Evolutionary conservation across 139 green algal species (phyloP).

Genomic region (Pleodorina starrii): DNA sequence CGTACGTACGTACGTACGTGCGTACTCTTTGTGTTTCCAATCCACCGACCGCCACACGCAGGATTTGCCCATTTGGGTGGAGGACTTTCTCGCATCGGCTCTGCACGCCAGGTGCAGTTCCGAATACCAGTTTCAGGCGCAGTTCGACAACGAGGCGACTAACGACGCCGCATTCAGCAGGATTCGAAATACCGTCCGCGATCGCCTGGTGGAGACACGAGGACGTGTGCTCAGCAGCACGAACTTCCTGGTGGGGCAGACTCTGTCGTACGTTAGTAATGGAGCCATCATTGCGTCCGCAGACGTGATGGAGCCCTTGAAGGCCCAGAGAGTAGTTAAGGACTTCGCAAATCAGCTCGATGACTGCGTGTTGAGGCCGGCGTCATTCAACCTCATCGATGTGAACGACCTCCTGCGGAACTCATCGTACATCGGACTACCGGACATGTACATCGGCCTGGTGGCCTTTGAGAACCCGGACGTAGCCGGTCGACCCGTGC

Average conservation of each 20-base stretch:
- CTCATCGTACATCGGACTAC: background rate
- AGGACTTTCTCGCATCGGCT: background rate
- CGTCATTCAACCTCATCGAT: no score
- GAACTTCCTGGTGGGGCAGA: background rate
- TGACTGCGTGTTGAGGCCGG: no score
- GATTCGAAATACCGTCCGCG: background rate
- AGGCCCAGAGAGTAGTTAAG: no score
- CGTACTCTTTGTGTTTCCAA: no score
- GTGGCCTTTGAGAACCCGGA: background rate
- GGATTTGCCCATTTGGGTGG: background rate
- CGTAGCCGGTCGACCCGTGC: no score
- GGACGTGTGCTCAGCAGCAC: background rate
- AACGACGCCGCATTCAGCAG: background rate
- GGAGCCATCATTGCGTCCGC: no score
- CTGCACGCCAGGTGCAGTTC: background rate
- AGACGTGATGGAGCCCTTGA: no score
- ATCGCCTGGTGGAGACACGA: background rate
- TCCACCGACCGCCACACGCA: no score
- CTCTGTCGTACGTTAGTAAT: background rate
- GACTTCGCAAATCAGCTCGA: no score
- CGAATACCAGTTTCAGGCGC: background rate
- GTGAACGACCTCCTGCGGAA: no score
- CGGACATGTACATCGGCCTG: background rate
- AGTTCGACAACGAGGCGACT: background rate
- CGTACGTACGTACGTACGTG: background rate